These are phyloP conservation scores for Candida tetrigidarum DNA, from an alignment of 1,139 yeast species.

Conservation along the genomic window DNA sequence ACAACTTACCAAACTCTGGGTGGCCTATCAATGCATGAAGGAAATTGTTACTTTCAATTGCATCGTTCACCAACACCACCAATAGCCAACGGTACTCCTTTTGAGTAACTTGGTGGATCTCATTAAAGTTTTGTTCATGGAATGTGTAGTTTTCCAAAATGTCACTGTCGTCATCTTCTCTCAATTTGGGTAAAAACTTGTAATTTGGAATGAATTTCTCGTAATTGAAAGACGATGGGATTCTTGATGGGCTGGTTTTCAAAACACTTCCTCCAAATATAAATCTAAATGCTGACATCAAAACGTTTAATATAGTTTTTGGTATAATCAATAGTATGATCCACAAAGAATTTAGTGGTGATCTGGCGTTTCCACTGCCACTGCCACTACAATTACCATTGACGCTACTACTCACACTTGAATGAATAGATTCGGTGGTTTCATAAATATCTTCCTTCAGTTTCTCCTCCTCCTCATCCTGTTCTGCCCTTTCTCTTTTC, in stretches of 20 bases:
- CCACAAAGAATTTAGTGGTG: conserved; percentile 36
- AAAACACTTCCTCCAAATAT: conserved; percentile 31
- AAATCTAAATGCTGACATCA: conserved; percentile 38
- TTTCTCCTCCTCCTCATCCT: conserved; percentile 8
- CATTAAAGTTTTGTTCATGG: conserved; percentile 41
- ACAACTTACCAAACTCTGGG: conserved; percentile 32
- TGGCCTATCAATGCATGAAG: conserved; percentile 31
- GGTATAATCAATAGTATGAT: conserved; percentile 53
- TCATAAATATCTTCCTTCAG: conserved; percentile 11
- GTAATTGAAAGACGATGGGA: conserved; percentile 31
- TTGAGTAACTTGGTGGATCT: conserved; percentile 45
- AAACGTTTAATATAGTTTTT: conserved; percentile 36
- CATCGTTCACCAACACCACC: conserved; percentile 43
- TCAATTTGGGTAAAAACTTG: conserved; percentile 16
- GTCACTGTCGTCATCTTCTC: conserved; percentile 3
- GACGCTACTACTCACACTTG: not conserved
- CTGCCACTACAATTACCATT: no score
- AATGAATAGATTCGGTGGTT: conserved; percentile 9
- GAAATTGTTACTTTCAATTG: conserved; percentile 29
- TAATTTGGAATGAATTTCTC: conserved; percentile 22
- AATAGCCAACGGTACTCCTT: conserved; percentile 49
- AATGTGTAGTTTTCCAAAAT: conserved; percentile 22
- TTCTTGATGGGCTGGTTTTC: conserved; percentile 19
- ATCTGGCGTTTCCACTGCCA: not conserved
- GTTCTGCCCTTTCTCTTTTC: conserved; percentile 10